Base-by-base conservation (phyloP, 1,284 basidiomycete species). In the Boletus semigastroideus region DNA sequence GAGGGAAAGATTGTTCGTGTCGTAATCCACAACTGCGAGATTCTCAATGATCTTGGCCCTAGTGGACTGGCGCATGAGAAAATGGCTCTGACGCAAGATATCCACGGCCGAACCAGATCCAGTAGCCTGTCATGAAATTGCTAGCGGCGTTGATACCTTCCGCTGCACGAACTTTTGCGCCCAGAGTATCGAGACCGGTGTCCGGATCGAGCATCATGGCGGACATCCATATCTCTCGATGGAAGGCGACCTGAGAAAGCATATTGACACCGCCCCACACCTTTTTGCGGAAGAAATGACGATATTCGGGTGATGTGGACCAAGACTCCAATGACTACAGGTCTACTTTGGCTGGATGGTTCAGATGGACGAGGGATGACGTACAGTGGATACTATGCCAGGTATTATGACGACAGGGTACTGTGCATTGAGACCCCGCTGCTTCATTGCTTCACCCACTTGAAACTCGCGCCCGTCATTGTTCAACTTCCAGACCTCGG, bases 1-100 rank as follows among this genome's bases (percentile, higher is more conserved):
- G 41, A 96, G 79, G 57, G 88, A 79, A 55, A 97, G 76, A 58
- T 94, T 94, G 63, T 95, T 93, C 3, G 91, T 90, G 62, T 96
- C 93, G 63, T 97, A 97, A 61, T 89, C 89, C 19, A 96, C 80
- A 2, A 87, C 91, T 0, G 95, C 94, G 2, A 98, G 78, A 64
- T 98, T 98, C 70, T 98, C 88, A 12, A 98, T 86, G 49, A 98
- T 91, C 72, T 95, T 95, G 4, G 90, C 84, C 87, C 89, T 90
- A 55, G 12, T 27, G 31, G 46, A 27, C 16, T 6, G 28, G 46
- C 10, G 14, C 34, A 17, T 60, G 42, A 55, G 41, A 14, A 17
- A 22, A 36, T 20, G 51, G 25, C 12, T 19, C 19, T 38, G 16
- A 44, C 14, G 8, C 4, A 52, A 28, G 40, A 31, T 9, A 12